These are phyloP conservation scores for Fusarium illudens DNA, from an alignment of 2,329 filamentous ascomycete genomes.

Conservation along the genomic window DNA sequence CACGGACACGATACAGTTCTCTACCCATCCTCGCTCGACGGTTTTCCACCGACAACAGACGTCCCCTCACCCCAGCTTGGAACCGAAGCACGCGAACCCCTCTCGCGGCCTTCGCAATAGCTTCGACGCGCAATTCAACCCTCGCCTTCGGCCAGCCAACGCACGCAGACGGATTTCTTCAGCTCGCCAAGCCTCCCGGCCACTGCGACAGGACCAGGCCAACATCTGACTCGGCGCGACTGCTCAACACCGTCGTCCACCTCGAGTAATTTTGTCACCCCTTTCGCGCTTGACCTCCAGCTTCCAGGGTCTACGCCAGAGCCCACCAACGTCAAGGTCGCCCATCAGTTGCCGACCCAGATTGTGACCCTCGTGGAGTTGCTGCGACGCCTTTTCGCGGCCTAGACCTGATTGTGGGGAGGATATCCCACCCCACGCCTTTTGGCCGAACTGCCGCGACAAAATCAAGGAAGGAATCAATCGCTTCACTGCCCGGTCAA, in stretches of 20 bases:
- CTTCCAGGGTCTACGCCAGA: background rate
- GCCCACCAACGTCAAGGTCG: background rate
- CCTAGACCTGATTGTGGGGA: conserved; percentile 18
- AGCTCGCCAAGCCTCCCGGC: background rate
- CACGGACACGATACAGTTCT: background rate
- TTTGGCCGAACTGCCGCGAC: conserved; percentile 3
- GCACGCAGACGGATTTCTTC: background rate
- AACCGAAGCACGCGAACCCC: background rate
- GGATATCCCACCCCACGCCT: conserved; percentile 6
- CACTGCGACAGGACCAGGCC: background rate
- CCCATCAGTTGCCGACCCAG: background rate
- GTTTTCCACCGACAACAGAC: background rate
- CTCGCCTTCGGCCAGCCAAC: background rate
- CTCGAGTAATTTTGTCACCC: background rate
- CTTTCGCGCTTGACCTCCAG: background rate
- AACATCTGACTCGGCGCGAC: background rate
- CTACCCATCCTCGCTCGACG: background rate
- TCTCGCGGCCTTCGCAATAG: background rate
- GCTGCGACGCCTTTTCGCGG: conserved; percentile 3
- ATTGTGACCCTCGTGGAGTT: background rate
- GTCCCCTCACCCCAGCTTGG: background rate
- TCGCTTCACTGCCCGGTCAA: background rate
- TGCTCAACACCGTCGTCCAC: background rate
- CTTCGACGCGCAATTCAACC: background rate
- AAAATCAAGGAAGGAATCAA: background rate